Evolutionary conservation across 148 eudicot species (phyloP).

Genomic region (Diospyros lotus): DNA sequence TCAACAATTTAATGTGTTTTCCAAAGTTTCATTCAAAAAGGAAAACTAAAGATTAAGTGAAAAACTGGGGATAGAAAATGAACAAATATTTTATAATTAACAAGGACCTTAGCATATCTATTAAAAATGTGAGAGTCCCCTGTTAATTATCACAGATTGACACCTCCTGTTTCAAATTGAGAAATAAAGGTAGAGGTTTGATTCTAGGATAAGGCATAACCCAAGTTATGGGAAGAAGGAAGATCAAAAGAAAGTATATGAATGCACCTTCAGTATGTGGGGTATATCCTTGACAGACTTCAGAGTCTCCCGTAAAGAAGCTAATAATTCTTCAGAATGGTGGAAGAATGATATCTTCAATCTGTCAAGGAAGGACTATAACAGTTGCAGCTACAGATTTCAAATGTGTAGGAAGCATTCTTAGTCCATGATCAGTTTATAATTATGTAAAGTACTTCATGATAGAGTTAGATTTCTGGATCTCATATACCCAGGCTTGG

Average conservation of each 20-base stretch:
- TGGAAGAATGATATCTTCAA: constrained; percentile 81
- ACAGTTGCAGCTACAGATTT: constrained; percentile 4
- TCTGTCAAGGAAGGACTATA: constrained; percentile 31
- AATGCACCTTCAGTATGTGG: constrained; percentile 70
- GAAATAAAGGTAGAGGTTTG: neutral
- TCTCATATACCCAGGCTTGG: neutral
- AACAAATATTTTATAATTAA: no score
- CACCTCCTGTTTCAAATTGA: neutral
- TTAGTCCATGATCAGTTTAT: neutral
- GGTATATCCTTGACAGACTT: constrained; percentile 85
- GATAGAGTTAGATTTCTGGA: neutral
- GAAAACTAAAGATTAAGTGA: no score
- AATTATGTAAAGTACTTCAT: neutral
- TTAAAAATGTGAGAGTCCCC: neutral
- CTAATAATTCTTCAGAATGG: constrained; percentile 67
- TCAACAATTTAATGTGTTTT: no score
- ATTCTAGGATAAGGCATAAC: neutral
- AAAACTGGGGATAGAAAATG: no score
- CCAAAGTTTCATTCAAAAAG: no score
- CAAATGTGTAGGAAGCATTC: neutral
- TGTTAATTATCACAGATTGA: neutral
- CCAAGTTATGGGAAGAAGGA: neutral
- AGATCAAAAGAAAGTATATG: neutral
- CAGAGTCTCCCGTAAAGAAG: constrained; percentile 76
- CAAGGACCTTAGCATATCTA: neutral